These are phyloP conservation scores for Dalbergia cultrata DNA, from an alignment of 306 rosid genomes.

Conservation along the genomic window DNA sequence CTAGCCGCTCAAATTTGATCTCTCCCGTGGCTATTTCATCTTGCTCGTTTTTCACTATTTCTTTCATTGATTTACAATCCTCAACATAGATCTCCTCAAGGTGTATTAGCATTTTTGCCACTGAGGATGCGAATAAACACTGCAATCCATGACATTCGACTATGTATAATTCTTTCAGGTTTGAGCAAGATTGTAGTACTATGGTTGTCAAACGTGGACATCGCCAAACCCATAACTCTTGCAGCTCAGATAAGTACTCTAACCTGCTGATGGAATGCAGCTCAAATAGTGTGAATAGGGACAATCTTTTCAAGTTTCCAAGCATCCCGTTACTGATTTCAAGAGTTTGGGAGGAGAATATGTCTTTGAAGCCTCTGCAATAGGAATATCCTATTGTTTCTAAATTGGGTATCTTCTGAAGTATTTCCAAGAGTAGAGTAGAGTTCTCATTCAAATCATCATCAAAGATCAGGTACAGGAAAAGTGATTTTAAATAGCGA, in stretches of 20 bases:
- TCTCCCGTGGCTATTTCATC: not conserved
- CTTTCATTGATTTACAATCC: not conserved
- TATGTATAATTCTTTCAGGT: not conserved
- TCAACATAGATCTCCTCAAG: not conserved
- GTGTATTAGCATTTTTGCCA: not conserved
- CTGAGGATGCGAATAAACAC: conserved; percentile 12
- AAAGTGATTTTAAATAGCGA: not conserved
- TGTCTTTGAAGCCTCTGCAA: not conserved
- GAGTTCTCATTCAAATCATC: not conserved
- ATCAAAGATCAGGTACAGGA: fast-evolving
- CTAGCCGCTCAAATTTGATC: not conserved
- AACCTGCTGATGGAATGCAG: not conserved
- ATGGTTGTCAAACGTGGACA: conserved; percentile 31
- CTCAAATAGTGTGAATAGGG: fast-evolving
- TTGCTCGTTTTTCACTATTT: not conserved
- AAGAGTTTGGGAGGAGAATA: not conserved
- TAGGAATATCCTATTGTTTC: fast-evolving
- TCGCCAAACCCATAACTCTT: not conserved
- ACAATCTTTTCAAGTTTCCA: not conserved
- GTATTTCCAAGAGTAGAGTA: not conserved
- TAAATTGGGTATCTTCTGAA: not conserved
- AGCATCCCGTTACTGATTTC: not conserved
- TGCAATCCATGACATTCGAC: not conserved
- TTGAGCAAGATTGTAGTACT: not conserved
- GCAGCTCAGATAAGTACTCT: not conserved